Percentiles rank a stretch among this genome's conserved stretches.
Conservation (phyloP, 2,329 filamentous ascomycete genomes). For the Cercospora sojina region DNA sequence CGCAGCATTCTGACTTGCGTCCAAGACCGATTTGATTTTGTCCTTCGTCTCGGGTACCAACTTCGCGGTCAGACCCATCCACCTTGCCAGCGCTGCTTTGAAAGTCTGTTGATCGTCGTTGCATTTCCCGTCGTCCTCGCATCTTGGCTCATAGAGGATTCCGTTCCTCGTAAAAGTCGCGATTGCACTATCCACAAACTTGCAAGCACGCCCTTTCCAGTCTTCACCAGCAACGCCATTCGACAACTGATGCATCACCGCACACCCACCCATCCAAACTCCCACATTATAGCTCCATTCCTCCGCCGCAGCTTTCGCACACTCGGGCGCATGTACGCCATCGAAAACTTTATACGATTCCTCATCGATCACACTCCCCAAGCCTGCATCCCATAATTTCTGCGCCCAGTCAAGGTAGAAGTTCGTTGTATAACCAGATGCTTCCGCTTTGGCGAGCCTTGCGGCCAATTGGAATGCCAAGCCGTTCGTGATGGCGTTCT, state of each 20-base stretch:
- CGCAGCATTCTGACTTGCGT: constrained; percentile 52
- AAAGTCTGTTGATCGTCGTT: constrained; percentile 47
- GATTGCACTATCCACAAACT: constrained; percentile 17
- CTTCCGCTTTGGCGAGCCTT: constrained; percentile 27
- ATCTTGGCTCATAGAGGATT: constrained; percentile 49
- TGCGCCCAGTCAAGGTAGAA: constrained; percentile 64
- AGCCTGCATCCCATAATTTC: constrained; percentile 37
- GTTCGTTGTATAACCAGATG: constrained; percentile 36
- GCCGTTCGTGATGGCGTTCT: constrained; percentile 80
- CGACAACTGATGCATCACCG: constrained; percentile 42
- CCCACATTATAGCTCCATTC: constrained; percentile 50
- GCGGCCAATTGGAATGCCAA: constrained; percentile 79
- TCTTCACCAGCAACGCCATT: background rate
- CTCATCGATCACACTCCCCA: constrained; percentile 59
- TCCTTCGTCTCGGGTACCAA: constrained; percentile 8
- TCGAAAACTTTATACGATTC: constrained; percentile 48
- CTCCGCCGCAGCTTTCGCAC: constrained; percentile 45
- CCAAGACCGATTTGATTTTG: constrained; percentile 17
- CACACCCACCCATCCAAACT: constrained; percentile 50
- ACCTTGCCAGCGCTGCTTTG: constrained; percentile 49
- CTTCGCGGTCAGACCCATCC: constrained; percentile 45
- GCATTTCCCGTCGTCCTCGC: constrained; percentile 44
- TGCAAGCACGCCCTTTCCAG: background rate
- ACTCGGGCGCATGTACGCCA: constrained; percentile 48
- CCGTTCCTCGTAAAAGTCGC: constrained; percentile 31